Evolutionary conservation across 345 rosid genomes (phyloP).

Genomic region (Salix dunnii): DNA sequence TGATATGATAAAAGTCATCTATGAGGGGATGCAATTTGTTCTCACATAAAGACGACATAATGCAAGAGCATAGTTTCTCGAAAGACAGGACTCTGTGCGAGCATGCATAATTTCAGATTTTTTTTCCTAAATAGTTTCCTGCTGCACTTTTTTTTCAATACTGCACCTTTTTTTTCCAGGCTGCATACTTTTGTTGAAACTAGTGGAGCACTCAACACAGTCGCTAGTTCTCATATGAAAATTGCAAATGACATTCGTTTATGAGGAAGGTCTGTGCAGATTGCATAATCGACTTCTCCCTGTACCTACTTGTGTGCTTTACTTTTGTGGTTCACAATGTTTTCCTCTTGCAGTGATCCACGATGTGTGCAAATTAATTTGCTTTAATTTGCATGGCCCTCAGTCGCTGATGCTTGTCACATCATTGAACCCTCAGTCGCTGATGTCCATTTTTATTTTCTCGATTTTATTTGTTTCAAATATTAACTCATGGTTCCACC

Average conservation of each 20-base stretch:
- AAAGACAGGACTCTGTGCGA: no score
- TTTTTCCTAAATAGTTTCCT: neutral
- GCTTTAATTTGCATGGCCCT: conserved; percentile 22
- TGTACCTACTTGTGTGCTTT: neutral
- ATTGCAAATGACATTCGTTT: conserved; percentile 87
- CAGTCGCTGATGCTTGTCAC: conserved; percentile 99
- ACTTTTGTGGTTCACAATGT: conserved; percentile 21
- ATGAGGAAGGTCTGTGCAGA: conserved; percentile 62
- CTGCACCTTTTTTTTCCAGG: conserved; percentile 38
- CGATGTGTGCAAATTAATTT: no score
- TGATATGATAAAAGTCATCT: no score
- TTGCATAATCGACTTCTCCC: neutral
- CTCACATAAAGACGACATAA: no score
- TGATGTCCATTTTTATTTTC: conserved; percentile 6
- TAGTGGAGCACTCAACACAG: conserved; percentile 84
- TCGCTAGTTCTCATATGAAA: conserved; percentile 85
- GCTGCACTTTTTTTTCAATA: no score
- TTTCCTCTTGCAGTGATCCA: conserved; percentile 69
- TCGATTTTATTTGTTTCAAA: neutral
- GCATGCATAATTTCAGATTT: no score
- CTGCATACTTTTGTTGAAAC: conserved; percentile 98
- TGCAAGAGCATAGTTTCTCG: no score
- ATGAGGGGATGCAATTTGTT: no score
- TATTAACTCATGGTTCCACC: neutral
- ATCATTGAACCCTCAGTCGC: conserved; percentile 89